A percentile compares a stretch with the other conserved stretches of the same genome.
These are phyloP conservation scores for Acidiella bohemica DNA, from an alignment of 495 filamentous ascomycete genomes.

Conservation along the genomic window DNA sequence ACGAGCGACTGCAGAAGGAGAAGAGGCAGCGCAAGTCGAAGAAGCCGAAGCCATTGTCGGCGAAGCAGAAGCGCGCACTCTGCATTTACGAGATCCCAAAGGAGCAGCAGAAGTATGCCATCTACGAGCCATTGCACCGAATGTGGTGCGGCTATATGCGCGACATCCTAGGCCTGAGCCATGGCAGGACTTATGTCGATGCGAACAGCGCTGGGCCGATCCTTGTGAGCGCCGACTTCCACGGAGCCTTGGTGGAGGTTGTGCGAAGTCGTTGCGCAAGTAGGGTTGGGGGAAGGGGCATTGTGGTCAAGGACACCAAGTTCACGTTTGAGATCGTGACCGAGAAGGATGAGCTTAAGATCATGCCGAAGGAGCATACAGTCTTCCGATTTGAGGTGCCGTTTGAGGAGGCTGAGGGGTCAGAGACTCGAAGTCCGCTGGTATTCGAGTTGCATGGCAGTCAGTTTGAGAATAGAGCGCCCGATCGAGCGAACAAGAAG, in stretches of 20 bases:
- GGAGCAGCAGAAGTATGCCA: conserved; percentile 51
- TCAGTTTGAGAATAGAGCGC: conserved; percentile 69
- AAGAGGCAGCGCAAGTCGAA: conserved; percentile 42
- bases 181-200: conserved; percentile 34
- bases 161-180: conserved; percentile 47
- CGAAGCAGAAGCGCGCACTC: conserved; percentile 59
- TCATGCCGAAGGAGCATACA: conserved; percentile 72
- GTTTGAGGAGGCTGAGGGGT: conserved; percentile 8
- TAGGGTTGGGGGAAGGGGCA: conserved; percentile 69
- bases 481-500: conserved; percentile 79
- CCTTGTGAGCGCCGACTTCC: conserved; percentile 72
- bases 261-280: conserved; percentile 66
- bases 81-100: conserved; percentile 61
- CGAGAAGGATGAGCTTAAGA: conserved; percentile 43
- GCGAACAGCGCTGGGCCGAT: conserved; percentile 46
- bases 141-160: conserved; percentile 79
- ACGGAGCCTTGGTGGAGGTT: conserved; percentile 75
- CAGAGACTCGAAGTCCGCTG: conserved; percentile 30
- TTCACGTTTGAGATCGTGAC: conserved; percentile 77
- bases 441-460: conserved; percentile 80
- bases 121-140: conserved; percentile 61
- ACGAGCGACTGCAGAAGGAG: conserved; percentile 36
- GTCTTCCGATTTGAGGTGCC: conserved; percentile 66
- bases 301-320: conserved; percentile 78
- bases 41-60: conserved; percentile 60